Evolutionary conservation across 345 rosid species (phyloP), one percentile per base, ranked within the genome.

Genomic region (Citrus unshiu): DNA sequence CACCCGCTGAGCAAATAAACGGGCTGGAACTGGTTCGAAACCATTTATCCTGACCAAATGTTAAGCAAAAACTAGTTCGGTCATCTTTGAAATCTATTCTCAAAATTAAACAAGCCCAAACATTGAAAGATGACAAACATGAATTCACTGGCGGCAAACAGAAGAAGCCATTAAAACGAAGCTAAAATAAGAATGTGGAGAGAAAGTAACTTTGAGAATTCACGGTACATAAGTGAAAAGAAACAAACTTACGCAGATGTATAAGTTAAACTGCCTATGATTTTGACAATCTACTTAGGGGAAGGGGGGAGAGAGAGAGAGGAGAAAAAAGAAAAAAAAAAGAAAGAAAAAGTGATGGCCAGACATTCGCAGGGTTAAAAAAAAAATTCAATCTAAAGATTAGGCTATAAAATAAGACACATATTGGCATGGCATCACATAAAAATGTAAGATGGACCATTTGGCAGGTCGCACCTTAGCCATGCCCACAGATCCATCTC

Each of bases 11-110:
- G 91, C 97, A 70, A 86, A 94, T 12, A 90, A 60, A 56, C 97
- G 97, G 22, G 97, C 97, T 19, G 92, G 94, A 80, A 94, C 94
- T 6, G 96, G 97, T 29, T 90, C 81, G 78, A 88, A 91, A 54
- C 83, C 82, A 39, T 84, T 77, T 64, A 90, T 83, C 90, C 99
- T 96, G 82, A 30, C 19, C 76, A 21, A 74, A 85, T 73, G 80
- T 32, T 72, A 68, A 18, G 43, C 69, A 73, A 77, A 78, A 63
- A 65, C 69, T 74, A 58, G 35, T 49, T 25, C 46, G 72, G 25
- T 71, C 34, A 72, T 70, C 25, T 3, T 43, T 18, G 37, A 73
- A 25, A 16, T 37, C 18, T 58, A 72, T 30, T 63, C 59, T 10
- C 70, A 58, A 79, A 76, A 25, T 9, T 27, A 14, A 62, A 49